Conservation (phyloP, 2,329 filamentous ascomycete genomes). For the Aspergillus ochraceoroseus region DNA sequence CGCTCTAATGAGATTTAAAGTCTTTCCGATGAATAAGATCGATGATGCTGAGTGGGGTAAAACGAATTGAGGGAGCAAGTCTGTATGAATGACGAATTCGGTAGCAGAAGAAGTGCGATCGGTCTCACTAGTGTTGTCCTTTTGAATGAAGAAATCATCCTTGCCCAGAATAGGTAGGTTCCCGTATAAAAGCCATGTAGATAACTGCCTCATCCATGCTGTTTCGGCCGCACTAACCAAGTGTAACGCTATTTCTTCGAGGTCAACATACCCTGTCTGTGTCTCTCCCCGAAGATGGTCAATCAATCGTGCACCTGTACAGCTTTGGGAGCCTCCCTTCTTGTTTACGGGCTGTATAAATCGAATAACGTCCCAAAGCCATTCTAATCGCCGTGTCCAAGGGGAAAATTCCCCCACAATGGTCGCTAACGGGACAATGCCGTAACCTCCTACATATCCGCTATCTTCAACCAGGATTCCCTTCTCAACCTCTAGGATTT, state of each 20-base stretch:
- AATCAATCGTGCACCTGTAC: slow-evolving; percentile 69
- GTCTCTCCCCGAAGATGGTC: slow-evolving; percentile 69
- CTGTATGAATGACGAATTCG: slow-evolving; percentile 57
- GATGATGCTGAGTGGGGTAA: slow-evolving; percentile 68
- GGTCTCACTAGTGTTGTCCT: slow-evolving; percentile 38
- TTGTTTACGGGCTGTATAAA: slow-evolving; percentile 56
- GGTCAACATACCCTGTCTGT: slow-evolving; percentile 82
- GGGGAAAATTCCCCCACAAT: slow-evolving; percentile 79
- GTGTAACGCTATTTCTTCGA: slow-evolving; percentile 69
- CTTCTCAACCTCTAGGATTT: slow-evolving; percentile 78
- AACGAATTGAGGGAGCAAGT: slow-evolving; percentile 74
- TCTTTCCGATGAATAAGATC: slow-evolving; percentile 85
- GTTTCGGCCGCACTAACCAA: slow-evolving; percentile 75
- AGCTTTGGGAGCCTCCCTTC: slow-evolving; percentile 35
- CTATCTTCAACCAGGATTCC: slow-evolving; percentile 72
- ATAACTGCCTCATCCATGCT: slow-evolving; percentile 85
- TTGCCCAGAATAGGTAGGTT: slow-evolving; percentile 70
- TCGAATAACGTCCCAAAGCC: slow-evolving; percentile 69
- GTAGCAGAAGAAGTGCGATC: slow-evolving; percentile 42
- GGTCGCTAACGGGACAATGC: slow-evolving; percentile 84
- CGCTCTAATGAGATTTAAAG: slow-evolving; percentile 73
- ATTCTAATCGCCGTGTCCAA: slow-evolving; percentile 79
- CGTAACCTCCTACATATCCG: slow-evolving; percentile 78
- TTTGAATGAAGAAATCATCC: slow-evolving; percentile 79
- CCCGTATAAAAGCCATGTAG: slow-evolving; percentile 87